Conservation (phyloP, 495 filamentous ascomycete genomes). For the Penicillium maclennaniae region DNA sequence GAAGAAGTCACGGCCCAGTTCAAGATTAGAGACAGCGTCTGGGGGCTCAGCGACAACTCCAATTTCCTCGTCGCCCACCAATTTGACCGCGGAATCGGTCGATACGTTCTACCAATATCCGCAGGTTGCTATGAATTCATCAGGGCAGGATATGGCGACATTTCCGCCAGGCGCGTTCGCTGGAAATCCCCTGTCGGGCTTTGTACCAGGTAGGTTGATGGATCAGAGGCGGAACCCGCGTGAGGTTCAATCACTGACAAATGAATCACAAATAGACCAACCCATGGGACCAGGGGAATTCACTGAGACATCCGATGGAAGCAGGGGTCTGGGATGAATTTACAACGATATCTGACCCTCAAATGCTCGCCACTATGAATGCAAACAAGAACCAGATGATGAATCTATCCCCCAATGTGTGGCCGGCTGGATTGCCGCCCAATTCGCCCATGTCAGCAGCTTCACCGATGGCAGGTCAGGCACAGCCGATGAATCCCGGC, state of each 20-base stretch:
- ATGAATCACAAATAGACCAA: constrained; percentile 18
- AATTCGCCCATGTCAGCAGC: constrained; percentile 30
- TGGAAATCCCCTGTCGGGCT: constrained; percentile 31
- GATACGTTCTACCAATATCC: constrained; percentile 44
- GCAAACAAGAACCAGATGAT: constrained; percentile 37
- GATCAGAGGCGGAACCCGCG: neutral
- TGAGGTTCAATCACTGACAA: neutral
- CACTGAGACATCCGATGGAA: constrained; percentile 30
- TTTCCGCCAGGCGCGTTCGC: constrained; percentile 31
- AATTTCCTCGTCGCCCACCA: constrained; percentile 37
- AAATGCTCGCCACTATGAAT: constrained; percentile 35
- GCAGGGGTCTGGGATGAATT: constrained; percentile 41
- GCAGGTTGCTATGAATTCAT: constrained; percentile 32
- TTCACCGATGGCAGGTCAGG: constrained; percentile 33
- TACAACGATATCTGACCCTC: constrained; percentile 40
- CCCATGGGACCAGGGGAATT: constrained; percentile 29
- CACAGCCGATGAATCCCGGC: constrained; percentile 29
- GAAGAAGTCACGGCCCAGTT: constrained; percentile 46
- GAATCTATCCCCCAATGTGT: constrained; percentile 32
- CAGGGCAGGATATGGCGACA: constrained; percentile 34
- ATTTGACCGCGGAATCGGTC: constrained; percentile 27
- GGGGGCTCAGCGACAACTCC: constrained; percentile 42
- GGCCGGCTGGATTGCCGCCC: constrained; percentile 28
- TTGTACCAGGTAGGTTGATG: constrained; percentile 34
- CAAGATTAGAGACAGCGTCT: constrained; percentile 40